Base-by-base conservation (phyloP, 805 yeast genomes). In the Candida caryicola region DNA sequence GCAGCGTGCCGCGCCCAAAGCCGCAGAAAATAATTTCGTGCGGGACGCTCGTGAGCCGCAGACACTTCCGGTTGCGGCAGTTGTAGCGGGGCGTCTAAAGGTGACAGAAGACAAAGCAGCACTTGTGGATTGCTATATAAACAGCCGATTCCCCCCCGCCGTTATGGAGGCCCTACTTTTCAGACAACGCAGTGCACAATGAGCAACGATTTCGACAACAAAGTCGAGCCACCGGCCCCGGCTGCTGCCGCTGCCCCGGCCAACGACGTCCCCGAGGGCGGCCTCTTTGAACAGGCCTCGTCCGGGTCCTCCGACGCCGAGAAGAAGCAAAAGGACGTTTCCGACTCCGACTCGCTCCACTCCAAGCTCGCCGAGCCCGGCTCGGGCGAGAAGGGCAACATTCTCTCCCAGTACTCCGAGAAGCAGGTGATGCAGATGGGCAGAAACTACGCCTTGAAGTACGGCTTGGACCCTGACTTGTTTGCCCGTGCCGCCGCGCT, bases 401-500 rank as follows among this genome's bases (percentile, higher is more conserved):
- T 79, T 34, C 59, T 80, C 39, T 57, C 76, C 2, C 79, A 77
- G 54, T 81, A 81, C 50, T 58, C 79, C 13, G 81, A 78, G 46
- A 74, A 73, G 19, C 83, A 80, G 52, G 84, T 77, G 6, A 77
- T 77, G 77, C 74, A 71, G 44, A 81, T 81, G 85, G 87, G 87
- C 27, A 68, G 85, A 47, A 74, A 74, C 43, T 82, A 80, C 57
- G 86, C 87, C 13, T 45, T 62, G 21, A 76, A 76, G 49, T 66
- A 80, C 46, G 71, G 64, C 7, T 52, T 82, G 50, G 83, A 79
- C 46, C 67, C 69, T 3, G 85, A 77, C 14, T 61, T 81, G 32
- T 80, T 82, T 55, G 81, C 78, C 8, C 60, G 70, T 31, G 85
- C 82, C 8, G 85, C 85, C 2, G 69, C 79, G 6, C 50, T 78